phyloP scores from a whole-genome alignment of 2,329 filamentous ascomycete species.

The Fusarium avenaceum region DNA sequence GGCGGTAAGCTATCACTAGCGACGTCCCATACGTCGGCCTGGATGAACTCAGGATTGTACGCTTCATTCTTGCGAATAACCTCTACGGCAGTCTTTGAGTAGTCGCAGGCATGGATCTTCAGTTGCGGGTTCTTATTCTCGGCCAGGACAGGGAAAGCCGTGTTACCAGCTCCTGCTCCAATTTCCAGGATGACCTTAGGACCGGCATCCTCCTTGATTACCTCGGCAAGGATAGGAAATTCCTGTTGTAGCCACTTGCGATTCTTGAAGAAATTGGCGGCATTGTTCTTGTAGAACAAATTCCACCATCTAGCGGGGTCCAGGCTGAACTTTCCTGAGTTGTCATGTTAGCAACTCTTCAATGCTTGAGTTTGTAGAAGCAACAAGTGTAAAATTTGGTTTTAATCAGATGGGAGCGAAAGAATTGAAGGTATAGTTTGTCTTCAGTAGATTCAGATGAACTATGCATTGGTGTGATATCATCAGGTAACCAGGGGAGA shows the following conservation, averaged over 20 bases:
- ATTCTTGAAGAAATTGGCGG: constrained; percentile 98
- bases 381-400: constrained; percentile 29
- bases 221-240: constrained; percentile 86
- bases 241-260: constrained; percentile 97
- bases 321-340: constrained; percentile 82
- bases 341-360: constrained; percentile 56
- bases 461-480: constrained; percentile 75
- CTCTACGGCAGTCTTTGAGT: constrained; percentile 93
- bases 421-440: constrained; percentile 71
- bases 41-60: constrained; percentile 79
- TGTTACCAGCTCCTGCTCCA: constrained; percentile 95
- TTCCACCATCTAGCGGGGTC: constrained; percentile 99
- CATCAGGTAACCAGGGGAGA: constrained; percentile 63
- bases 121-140: constrained; percentile 86
- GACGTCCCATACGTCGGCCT: constrained; percentile 96
- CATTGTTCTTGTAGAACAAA: constrained; percentile 97
- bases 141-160: constrained; percentile 89
- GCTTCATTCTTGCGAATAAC: constrained; percentile 86
- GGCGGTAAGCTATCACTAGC: constrained; percentile 80
- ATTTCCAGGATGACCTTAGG: constrained; percentile 84
- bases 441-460: constrained; percentile 78
- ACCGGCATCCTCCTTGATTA: constrained; percentile 79
- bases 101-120: constrained; percentile 94
- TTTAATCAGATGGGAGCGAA: constrained; percentile 79
- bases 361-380: constrained; percentile 34